Evolutionary conservation across 1,139 yeast species (phyloP).

Genomic region (Kodamaea anthophila): DNA sequence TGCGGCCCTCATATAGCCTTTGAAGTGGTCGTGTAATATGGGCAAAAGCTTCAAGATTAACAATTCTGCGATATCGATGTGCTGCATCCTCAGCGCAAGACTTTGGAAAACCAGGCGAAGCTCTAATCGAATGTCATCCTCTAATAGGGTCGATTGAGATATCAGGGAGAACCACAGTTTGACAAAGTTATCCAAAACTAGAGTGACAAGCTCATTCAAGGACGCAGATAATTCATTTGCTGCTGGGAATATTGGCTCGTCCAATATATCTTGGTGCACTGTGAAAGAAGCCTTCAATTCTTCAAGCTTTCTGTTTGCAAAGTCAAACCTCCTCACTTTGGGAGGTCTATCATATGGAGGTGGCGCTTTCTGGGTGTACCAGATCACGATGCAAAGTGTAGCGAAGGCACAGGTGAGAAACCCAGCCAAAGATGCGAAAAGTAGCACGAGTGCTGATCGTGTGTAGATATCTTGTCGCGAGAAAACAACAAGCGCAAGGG

Average conservation of each 20-base stretch:
- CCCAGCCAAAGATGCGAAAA: slow-evolving; percentile 4
- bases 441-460: not conserved
- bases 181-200: slow-evolving; percentile 57
- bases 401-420: slow-evolving; percentile 2
- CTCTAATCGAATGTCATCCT: slow-evolving; percentile 45
- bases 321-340: slow-evolving; percentile 8
- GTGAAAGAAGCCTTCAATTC: slow-evolving; percentile 6
- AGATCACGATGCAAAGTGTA: slow-evolving; percentile 4
- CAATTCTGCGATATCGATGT: slow-evolving; percentile 51
- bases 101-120: slow-evolving; percentile 41
- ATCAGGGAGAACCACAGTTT: slow-evolving; percentile 56
- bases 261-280: slow-evolving; percentile 5
- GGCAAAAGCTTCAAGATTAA: slow-evolving; percentile 60
- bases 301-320: slow-evolving; percentile 7
- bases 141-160: slow-evolving; percentile 45
- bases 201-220: slow-evolving; percentile 45
- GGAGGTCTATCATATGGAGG: not conserved
- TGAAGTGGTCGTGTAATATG: slow-evolving; percentile 58
- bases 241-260: slow-evolving; percentile 37
- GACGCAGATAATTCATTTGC: slow-evolving; percentile 50
- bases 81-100: slow-evolving; percentile 23
- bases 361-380: slow-evolving; percentile 4
- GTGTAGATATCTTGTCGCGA: not conserved
- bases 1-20: slow-evolving; percentile 49
- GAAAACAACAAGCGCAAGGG: not conserved